Evolutionary conservation across 1,139 yeast species (phyloP).

Genomic region (Arxiozyma telluris): DNA sequence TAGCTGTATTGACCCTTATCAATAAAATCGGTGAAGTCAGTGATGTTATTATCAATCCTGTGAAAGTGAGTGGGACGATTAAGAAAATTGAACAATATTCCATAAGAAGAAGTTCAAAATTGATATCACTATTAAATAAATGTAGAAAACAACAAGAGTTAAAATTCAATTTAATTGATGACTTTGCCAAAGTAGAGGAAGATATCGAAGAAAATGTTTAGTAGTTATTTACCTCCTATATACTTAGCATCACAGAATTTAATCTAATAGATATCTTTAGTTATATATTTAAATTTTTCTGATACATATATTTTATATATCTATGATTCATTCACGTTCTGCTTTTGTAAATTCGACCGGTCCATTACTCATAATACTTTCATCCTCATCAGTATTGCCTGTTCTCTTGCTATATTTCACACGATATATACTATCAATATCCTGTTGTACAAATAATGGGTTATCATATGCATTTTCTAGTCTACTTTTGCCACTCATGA

Average conservation of each 20-base stretch:
- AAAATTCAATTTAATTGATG: neutral
- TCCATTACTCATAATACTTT: constrained; percentile 23
- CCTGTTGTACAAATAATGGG: constrained; percentile 48
- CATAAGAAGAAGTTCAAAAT: constrained; percentile 37
- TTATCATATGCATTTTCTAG: constrained; percentile 48
- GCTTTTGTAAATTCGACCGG: constrained; percentile 44
- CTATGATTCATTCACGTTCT: neutral
- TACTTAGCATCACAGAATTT: neutral
- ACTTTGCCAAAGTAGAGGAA: neutral
- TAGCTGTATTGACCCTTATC: constrained; percentile 66
- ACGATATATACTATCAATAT: constrained; percentile 42
- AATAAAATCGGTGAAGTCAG: constrained; percentile 40
- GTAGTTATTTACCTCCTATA: neutral
- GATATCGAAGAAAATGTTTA: neutral
- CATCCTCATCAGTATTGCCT: constrained; percentile 13
- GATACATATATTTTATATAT: neutral
- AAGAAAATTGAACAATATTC: constrained; percentile 71
- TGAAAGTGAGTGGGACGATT: constrained; percentile 80
- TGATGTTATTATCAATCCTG: constrained; percentile 50
- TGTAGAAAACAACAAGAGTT: constrained; percentile 5
- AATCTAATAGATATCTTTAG: neutral
- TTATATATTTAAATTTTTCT: neutral
- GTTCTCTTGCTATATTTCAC: constrained; percentile 19
- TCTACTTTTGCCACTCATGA: constrained; percentile 32
- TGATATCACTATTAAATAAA: constrained; percentile 29